phyloP scores from a whole-genome alignment of 805 yeast genomes.

The Kluyveromyces wickerhamii region DNA sequence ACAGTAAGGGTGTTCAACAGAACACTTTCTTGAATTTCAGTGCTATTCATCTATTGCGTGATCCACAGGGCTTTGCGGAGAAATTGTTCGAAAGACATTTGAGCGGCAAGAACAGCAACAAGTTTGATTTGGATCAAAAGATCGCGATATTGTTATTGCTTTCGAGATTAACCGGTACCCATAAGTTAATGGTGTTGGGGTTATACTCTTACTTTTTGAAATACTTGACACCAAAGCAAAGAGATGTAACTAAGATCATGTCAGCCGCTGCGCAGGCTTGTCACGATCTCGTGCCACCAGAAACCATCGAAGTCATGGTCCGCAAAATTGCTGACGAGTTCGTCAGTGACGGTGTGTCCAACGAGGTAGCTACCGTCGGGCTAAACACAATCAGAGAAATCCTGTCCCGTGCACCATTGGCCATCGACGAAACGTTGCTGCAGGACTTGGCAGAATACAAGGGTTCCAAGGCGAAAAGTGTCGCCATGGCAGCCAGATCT shows the following conservation, averaged over 20 bases:
- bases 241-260: conserved; percentile 89
- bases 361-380: conserved; percentile 98
- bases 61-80: conserved; percentile 98
- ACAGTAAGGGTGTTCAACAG: conserved; percentile 37
- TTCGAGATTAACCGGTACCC: conserved; percentile 88
- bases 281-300: conserved; percentile 97
- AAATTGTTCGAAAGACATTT: conserved; percentile 64
- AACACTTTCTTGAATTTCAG: conserved; percentile 69
- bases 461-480: conserved; percentile 90
- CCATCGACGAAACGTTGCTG: conserved; percentile 78
- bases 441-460: conserved; percentile 88
- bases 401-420: conserved; percentile 85
- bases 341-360: conserved; percentile 95
- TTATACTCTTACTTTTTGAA: conserved; percentile 82
- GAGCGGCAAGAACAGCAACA: conserved; percentile 58
- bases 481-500: conserved; percentile 88
- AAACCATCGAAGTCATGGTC: conserved; percentile 67
- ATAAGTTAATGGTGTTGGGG: conserved; percentile 84
- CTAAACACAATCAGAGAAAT: conserved; percentile 92
- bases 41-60: conserved; percentile 88
- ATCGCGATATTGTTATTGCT: conserved; percentile 80
- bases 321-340: conserved; percentile 95
- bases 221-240: conserved; percentile 89
- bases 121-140: conserved; percentile 79
- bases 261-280: conserved; percentile 96